Evolutionary conservation across 2,329 filamentous ascomycete genomes (phyloP), one percentile per base, ranked within the genome.

Genomic region (Epichloe coenophiala): DNA sequence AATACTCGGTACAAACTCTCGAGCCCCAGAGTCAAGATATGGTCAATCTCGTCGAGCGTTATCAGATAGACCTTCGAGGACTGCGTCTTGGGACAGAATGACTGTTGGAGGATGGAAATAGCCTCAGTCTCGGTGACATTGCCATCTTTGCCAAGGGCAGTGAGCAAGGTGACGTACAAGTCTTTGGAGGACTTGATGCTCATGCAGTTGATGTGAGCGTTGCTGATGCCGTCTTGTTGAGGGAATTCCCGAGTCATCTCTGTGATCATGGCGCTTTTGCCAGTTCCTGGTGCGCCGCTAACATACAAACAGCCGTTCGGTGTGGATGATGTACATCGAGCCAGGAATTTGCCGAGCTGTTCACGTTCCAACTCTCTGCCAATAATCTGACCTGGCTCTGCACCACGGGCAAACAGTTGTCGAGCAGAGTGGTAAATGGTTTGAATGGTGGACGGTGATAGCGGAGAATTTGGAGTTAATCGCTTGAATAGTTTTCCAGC

Each of bases 1-100:
- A 98, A 96, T n/a, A 98, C 74, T 54, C 82, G 86, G 68, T 97
- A 96, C 13, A 98, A 73, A 50, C 93, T 84, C 58, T 94, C 88
- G 52, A 93, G 72, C 58, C 96, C 91, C 55, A 95, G 74, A 1
- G 87, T 91, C 40, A 98, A 75, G 47, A 98, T 82, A 61, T 95
- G 87, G 61, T 98, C 93, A 53, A 98, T 91, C 68, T 98, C 93
- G 61, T 98, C 93, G 52, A 98, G 73, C 1, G 88, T 86, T 33
- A 98, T 81, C n/a, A 97, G 66, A 61, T 86, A 94, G 12, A 86
- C 77, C 17, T 74, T 70, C 2, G 71, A 65, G 3, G 67, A 67
- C 55, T 72, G 75, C 55, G 75, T 78, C 65, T 74, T 80, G 33
- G 81, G 75, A 45, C 84, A 68, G 61, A 97, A 91, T 50, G 88